Base-by-base conservation (phyloP, 495 filamentous ascomycete species). In the Hypoxylon perforatum region DNA sequence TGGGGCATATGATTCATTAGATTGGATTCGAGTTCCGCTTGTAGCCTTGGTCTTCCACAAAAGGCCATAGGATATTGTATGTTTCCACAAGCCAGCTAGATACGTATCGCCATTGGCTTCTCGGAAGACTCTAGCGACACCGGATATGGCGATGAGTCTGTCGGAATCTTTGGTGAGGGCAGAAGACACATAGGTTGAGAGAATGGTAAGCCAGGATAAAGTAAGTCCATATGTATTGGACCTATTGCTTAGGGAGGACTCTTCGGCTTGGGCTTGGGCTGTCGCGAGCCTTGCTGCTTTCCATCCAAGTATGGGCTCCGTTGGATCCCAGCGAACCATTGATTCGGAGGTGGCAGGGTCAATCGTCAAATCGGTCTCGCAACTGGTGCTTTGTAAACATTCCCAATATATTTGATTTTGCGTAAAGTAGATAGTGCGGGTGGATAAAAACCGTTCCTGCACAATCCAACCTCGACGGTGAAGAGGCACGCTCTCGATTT, bases 71-170 rank as follows among this genome's bases (percentile, higher is more conserved):
- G 5, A 11, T 35, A 35, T 35, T 5, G 12, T 14, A 14, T 14
- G 4, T 39, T 41, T 33, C 70, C 67, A 73, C 8, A 67, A 36
- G 1, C 70, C 70, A 17, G 70, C 69, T 7, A 63, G 54, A 35
- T 73, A 73, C 0, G 54, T 55, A n/a, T 67, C 57, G 45, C 41
- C 48, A 18, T 33, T 49, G n/a, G 33, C 15, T 12, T 50, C 49
- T 35, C 54, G 33, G 35, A 70, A 67, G 30, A 56, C 51, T 17
- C 50, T 47, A 1, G 70, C 70, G 11, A 73, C 55, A 18, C 67
- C 70, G 30, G 70, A 63, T 7, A 73, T 51, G 10, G 70, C 70
- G 19, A 69, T 65, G 11, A 70, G 55, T 10, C 59, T 53, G 41
- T 73, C 70, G 15, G 35, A 63, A 19, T 58, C 61, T 15, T 63